Evolutionary conservation across 495 filamentous ascomycete genomes (phyloP), one percentile per base, ranked within the genome.

Genomic region (Penicillium roqueforti): DNA sequence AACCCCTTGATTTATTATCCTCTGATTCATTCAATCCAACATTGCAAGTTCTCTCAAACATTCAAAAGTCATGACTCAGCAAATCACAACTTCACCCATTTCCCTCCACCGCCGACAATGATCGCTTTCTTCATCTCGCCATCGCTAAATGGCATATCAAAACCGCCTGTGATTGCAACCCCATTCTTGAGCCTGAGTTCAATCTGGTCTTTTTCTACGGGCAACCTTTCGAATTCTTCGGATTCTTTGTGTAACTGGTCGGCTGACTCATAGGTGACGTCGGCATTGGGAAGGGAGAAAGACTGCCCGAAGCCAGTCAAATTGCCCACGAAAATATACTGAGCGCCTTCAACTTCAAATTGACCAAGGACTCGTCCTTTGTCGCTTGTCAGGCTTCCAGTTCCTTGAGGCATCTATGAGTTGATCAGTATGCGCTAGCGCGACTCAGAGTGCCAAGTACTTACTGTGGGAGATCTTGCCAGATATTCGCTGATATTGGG

Each of bases 271-370:
- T 49, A 49, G 36, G 45, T 23, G 13, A 55, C 31, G 3, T 48
- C 44, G 45, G 53, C 53, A 20, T 42, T 49, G 1, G 53, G 38
- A 13, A 55, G 20, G 4, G 44, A 47, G 20, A 55, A 55, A 23
- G 53, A 55, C 14, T 47, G 46, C 6, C 28, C 37, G 1, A 48
- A 48, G 29, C 42, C 31, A 26, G 29, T 32, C 18, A 55, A 14
- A 8, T 39, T 55, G 20, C 53, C 53, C 25, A 49, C 53, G 37
- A 55, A 49, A 6, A 49, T 48, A 10, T 55, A 55, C 19, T 47
- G 44, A n/a, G 45, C 26, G 34, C 53, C 53, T 13, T 55, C 53
- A 38, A 55, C 45, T 42, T 47, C 53, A 19, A 55, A 55, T 49
- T 55, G 53, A 20, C 53, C 53, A 20, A 47, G 44, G 45, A 55